A percentile compares a stretch with the other conserved stretches of the same genome.
Conservation (phyloP, 2,329 filamentous ascomycete species). For the Venturiaceae sp. region DNA sequence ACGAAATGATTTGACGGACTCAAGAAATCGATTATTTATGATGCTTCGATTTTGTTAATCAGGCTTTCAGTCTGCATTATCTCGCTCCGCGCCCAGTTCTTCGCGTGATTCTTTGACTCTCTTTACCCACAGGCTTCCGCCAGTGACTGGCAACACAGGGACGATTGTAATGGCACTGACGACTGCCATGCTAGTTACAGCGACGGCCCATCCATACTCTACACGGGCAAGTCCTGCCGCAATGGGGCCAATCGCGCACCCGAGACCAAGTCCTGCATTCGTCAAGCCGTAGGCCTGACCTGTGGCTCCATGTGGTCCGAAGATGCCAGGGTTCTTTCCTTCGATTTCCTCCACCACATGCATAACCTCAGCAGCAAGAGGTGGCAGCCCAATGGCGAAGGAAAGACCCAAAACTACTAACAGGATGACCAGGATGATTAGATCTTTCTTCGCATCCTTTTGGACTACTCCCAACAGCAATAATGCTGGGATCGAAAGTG, state of each 20-base stretch:
- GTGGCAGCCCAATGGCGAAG: background rate
- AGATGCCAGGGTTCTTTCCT: background rate
- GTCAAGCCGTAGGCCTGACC: constrained; percentile 4
- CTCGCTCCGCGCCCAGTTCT: too few species aligned
- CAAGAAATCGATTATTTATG: too few species aligned
- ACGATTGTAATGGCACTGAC: background rate
- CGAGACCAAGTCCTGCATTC: background rate
- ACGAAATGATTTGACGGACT: too few species aligned
- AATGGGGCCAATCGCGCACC: background rate
- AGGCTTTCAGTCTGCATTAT: too few species aligned
- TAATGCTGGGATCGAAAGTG: background rate
- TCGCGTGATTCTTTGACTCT: background rate
- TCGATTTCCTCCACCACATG: background rate
- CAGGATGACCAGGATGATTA: background rate
- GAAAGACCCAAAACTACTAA: background rate
- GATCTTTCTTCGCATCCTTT: background rate
- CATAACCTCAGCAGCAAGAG: constrained; percentile 2
- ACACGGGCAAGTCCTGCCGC: constrained; percentile 1
- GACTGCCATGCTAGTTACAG: background rate
- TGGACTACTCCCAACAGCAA: background rate
- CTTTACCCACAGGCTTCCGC: background rate
- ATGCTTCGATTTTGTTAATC: too few species aligned
- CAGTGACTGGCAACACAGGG: background rate
- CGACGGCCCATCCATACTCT: background rate
- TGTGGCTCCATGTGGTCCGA: background rate